phyloP scores from a whole-genome alignment of 164 flowering plant species.

The Aristolochia fimbriata region DNA sequence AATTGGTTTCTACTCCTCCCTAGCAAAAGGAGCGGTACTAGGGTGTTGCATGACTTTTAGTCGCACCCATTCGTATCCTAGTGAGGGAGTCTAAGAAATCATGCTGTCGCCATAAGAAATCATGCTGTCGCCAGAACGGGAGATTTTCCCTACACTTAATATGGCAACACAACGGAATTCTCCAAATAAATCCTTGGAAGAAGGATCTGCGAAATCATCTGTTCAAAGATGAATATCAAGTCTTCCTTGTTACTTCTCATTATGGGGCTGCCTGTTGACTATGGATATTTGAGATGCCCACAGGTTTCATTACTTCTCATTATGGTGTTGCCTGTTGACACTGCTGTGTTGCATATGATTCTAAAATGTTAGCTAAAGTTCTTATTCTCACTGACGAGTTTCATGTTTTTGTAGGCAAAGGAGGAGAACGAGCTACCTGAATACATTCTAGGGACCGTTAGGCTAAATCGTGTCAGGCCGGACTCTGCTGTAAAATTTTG shows the following conservation, averaged over 20 bases:
- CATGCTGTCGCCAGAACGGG: too few relatives aligned
- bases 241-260: background rate
- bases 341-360: background rate
- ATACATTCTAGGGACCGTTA: constrained; percentile 83
- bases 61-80: too few relatives aligned
- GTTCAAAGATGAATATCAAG: background rate
- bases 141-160: too few relatives aligned
- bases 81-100: too few relatives aligned
- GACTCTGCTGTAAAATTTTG: constrained; percentile 61
- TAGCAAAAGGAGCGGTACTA: too few relatives aligned
- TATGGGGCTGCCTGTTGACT: background rate
- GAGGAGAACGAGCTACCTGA: constrained; percentile 86
- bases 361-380: background rate
- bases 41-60: too few relatives aligned
- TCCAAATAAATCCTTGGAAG: too few relatives aligned
- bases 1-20: too few relatives aligned
- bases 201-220: too few relatives aligned
- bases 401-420: constrained; percentile 49
- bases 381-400: background rate
- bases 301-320: background rate
- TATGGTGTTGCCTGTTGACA: background rate
- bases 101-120: too few relatives aligned
- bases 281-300: background rate
- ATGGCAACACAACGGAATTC: too few relatives aligned
- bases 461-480: constrained; percentile 55